A percentile compares a stretch with the other conserved stretches of the same genome.
These are phyloP conservation scores for Paecilomyces sp. DNA, from an alignment of 2,329 filamentous ascomycete genomes.

Conservation along the genomic window DNA sequence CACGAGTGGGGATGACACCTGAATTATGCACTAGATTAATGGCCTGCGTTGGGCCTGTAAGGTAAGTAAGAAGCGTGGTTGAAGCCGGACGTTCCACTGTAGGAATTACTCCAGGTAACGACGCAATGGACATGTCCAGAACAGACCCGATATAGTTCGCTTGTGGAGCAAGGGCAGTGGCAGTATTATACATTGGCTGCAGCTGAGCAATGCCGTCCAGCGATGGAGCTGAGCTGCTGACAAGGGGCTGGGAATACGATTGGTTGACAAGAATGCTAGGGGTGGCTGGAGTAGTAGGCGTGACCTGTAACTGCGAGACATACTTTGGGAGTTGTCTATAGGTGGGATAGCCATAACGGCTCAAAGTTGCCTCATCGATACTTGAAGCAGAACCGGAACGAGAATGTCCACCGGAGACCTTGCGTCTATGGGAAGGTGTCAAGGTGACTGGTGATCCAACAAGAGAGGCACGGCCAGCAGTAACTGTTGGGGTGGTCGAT, in stretches of 20 bases:
- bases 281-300: slow-evolving; percentile 31
- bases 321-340: slow-evolving; percentile 67
- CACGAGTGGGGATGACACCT: slow-evolving; percentile 58
- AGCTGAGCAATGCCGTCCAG: slow-evolving; percentile 28
- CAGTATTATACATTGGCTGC: slow-evolving; percentile 29
- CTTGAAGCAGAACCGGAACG: slow-evolving; percentile 61
- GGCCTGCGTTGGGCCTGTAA: slow-evolving; percentile 72
- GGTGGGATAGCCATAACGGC: slow-evolving; percentile 73
- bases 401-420: slow-evolving; percentile 35
- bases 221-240: slow-evolving; percentile 29
- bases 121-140: slow-evolving; percentile 18
- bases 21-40: slow-evolving; percentile 75
- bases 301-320: slow-evolving; percentile 37
- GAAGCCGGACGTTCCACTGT: slow-evolving; percentile 26
- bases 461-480: slow-evolving; percentile 28
- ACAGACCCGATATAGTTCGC: slow-evolving; percentile 18
- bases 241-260: slow-evolving; percentile 20
- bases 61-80: slow-evolving; percentile 69
- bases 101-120: slow-evolving; percentile 17
- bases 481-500: slow-evolving; percentile 27
- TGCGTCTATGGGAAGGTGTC: slow-evolving; percentile 36
- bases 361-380: slow-evolving; percentile 59
- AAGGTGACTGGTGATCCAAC: slow-evolving; percentile 60
- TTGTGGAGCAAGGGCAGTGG: slow-evolving; percentile 16
- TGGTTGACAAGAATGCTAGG: slow-evolving; percentile 34